phyloP scores from a whole-genome alignment of 106 monocot species.

The Acanthochlamys bracteata region DNA sequence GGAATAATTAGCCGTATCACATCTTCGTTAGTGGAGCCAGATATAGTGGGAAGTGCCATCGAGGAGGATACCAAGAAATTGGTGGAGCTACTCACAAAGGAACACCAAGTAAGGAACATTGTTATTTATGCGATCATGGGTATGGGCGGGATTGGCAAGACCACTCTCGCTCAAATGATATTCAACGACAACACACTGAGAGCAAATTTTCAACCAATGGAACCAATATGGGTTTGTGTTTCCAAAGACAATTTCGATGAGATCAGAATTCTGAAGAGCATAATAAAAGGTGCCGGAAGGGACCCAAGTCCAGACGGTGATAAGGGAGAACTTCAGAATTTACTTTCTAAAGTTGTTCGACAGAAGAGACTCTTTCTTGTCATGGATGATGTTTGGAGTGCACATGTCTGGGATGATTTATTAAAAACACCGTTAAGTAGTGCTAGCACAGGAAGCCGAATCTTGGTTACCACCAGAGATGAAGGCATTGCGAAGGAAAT shows the following conservation, averaged over 20 bases:
- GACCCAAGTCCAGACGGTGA: conserved; percentile 1
- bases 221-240: conserved; percentile 15
- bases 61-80: conserved; percentile 18
- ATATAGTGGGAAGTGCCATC: conserved; percentile 17
- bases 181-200: conserved; percentile 11
- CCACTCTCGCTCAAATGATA: conserved; percentile 29
- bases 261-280: conserved; percentile 13
- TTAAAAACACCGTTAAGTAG: conserved; percentile 16
- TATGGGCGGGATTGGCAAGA: conserved; percentile 37
- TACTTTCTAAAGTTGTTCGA: conserved; percentile 4
- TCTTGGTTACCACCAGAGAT: conserved; percentile 36
- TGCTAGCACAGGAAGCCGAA: conserved; percentile 5
- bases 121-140: conserved; percentile 20
- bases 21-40: conserved; percentile 8
- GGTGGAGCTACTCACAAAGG: conserved; percentile 13
- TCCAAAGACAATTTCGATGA: conserved; percentile 16
- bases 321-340: conserved; percentile 7
- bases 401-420: conserved; percentile 30
- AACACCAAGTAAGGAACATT: not conserved
- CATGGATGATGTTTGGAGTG: conserved; percentile 39
- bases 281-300: conserved; percentile 14
- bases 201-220: conserved; percentile 1
- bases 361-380: conserved; percentile 28
- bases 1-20: not conserved
- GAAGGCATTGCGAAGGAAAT: conserved; percentile 19